These are phyloP conservation scores for Eutrema salsugineum DNA, from an alignment of 441 rosid species.

Conservation along the genomic window DNA sequence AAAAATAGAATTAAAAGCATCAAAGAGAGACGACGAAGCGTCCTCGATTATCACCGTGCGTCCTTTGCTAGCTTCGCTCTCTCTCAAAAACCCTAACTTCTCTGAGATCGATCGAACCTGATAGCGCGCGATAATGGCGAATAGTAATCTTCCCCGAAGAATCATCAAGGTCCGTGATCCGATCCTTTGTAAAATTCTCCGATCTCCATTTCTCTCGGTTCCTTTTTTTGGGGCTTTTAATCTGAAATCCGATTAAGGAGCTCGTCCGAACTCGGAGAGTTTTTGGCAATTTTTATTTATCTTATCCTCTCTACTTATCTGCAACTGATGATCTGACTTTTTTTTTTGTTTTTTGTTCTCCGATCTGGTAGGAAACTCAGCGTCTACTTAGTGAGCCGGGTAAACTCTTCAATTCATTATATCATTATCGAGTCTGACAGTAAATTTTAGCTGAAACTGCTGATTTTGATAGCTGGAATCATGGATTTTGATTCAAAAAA, in stretches of 20 bases:
- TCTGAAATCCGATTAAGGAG: not conserved
- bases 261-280: not conserved
- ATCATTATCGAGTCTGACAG: not conserved
- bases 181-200: slow-evolving; percentile 5
- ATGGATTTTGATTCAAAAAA: not conserved
- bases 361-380: slow-evolving; percentile 81
- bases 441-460: slow-evolving; percentile 11
- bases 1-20: not conserved
- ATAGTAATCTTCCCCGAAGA: slow-evolving; percentile 92
- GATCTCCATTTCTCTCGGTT: slow-evolving; percentile 9
- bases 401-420: slow-evolving; percentile 17
- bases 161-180: slow-evolving; percentile 74
- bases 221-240: not conserved
- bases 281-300: not conserved
- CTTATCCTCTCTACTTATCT: not conserved
- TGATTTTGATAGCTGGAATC: not conserved
- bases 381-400: slow-evolving; percentile 99
- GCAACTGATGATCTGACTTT: slow-evolving; percentile 13
- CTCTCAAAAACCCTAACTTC: slow-evolving; percentile 21
- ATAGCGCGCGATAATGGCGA: slow-evolving; percentile 55
- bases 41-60: slow-evolving; percentile 8
- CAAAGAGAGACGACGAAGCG: slow-evolving; percentile 11
- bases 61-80: slow-evolving; percentile 3
- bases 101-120: slow-evolving; percentile 7
- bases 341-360: slow-evolving; percentile 1